Base-by-base conservation (phyloP, 768 basidiomycete genomes). In the Boletus coccyginus region DNA sequence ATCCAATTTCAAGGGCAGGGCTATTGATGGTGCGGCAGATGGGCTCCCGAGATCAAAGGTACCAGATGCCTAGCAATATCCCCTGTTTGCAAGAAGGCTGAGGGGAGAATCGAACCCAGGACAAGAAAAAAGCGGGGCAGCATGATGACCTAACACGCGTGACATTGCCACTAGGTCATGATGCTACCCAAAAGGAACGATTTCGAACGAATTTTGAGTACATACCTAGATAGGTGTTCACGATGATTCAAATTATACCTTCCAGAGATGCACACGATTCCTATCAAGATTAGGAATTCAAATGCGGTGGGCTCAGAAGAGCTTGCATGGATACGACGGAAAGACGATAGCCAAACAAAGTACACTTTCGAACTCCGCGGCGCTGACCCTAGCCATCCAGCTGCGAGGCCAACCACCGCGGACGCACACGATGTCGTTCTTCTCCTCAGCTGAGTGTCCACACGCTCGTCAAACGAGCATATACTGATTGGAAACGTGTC, bases 381-480 rank as follows among this genome's bases (percentile, higher is more conserved):
- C 42, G 31, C 35, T 53, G 53, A 55, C 52, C 32, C 41, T 35
- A 16, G 46, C 47, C 36, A 24, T 14, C 16, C 38, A 1, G 6
- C 9, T 16, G 36, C 38, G 17, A n/a, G 38, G 38, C 38, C 33
- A 21, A 21, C 21, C 21, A 21, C 21, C 19, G 29, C 43, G 21
- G 46, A 29, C 45, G 17, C 39, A 13, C 31, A 70, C 67, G 12
- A 80, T 80, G 79, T 66, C 73, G 47, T 73, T 83, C 60, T 79
- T 86, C 63, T 70, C 81, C n/a, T 88, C 48, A 69, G 75, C 59
- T 78, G 50, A 60, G 76, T 45, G 0, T 16, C 0, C 24, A 12
- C 5, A 4, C 16, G 10, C 7, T 29, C 32, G 16, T 42, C 1
- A 12, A 40, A n/a, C 10, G 3, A 29, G 19, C 7, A 13, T 32